Evolutionary conservation across 768 basidiomycete genomes (phyloP).

Genomic region (Tephrocybe sp.): DNA sequence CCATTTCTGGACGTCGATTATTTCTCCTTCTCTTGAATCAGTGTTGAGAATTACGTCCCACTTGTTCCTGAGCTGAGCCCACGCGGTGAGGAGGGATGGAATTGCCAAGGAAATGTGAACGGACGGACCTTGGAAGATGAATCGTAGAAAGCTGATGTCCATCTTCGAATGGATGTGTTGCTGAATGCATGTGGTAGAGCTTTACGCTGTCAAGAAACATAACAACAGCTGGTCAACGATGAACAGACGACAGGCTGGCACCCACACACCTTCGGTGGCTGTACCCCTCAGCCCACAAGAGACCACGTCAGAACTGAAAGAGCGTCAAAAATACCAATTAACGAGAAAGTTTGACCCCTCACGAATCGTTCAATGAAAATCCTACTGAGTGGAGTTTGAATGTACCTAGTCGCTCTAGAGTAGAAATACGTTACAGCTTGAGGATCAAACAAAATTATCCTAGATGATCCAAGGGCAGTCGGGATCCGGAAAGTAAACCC

Average conservation of each 20-base stretch:
- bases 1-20: slow-evolving; percentile 47
- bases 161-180: slow-evolving; percentile 44
- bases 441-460: slow-evolving; percentile 40
- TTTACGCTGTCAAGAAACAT: slow-evolving; percentile 39
- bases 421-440: slow-evolving; percentile 52
- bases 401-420: slow-evolving; percentile 44
- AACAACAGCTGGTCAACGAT: no score
- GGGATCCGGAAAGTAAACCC: slow-evolving; percentile 46
- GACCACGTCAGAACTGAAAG: slow-evolving; percentile 35
- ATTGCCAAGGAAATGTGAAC: no score
- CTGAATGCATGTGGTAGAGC: slow-evolving; percentile 51
- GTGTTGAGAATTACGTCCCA: slow-evolving; percentile 23
- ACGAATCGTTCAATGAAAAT: slow-evolving; percentile 38
- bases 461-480: slow-evolving; percentile 27
- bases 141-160: slow-evolving; percentile 48
- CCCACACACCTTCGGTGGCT: slow-evolving; percentile 40
- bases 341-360: background rate
- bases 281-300: slow-evolving; percentile 42
- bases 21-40: slow-evolving; percentile 31
- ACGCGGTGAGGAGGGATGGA: background rate
- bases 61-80: slow-evolving; percentile 24
- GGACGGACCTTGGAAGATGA: slow-evolving; percentile 43
- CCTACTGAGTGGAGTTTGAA: slow-evolving; percentile 32
- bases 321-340: no score
- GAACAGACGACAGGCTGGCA: no score